Evolutionary conservation across 345 rosid species (phyloP).

Genomic region (Noccaea bulbosa): DNA sequence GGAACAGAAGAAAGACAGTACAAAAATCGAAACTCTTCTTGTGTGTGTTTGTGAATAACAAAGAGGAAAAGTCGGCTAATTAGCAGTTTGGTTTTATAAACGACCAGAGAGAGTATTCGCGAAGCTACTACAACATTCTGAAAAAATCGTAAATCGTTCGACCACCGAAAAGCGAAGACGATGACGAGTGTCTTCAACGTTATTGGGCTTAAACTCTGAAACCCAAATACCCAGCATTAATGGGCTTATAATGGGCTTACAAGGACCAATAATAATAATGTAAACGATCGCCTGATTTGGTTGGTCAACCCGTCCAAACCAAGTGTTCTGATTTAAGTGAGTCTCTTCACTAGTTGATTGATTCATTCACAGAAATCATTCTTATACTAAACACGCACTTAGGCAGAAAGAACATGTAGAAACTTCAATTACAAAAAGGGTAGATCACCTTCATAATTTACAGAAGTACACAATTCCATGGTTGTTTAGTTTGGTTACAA

Average conservation of each 20-base stretch:
- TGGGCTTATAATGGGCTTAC: slow-evolving; percentile 32
- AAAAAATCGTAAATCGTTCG: slow-evolving; percentile 25
- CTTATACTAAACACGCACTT: too few species aligned
- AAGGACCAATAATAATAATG: too few species aligned
- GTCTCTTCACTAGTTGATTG: too few species aligned
- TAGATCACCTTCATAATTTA: too few species aligned
- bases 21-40: neutral
- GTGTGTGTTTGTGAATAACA: neutral
- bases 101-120: slow-evolving; percentile 19
- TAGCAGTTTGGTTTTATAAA: slow-evolving; percentile 15
- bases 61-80: neutral
- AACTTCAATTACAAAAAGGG: too few species aligned
- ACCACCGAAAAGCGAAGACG: slow-evolving; percentile 16
- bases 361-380: too few species aligned
- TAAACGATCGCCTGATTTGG: too few species aligned
- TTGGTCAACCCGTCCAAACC: too few species aligned
- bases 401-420: too few species aligned
- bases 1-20: neutral
- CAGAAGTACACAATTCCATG: too few species aligned
- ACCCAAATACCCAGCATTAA: neutral
- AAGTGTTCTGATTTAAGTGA: too few species aligned
- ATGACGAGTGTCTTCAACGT: slow-evolving; percentile 31
- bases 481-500: too few species aligned
- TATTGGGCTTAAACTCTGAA: slow-evolving; percentile 12
- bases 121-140: slow-evolving; percentile 41